Base-by-base conservation (phyloP, 1,139 yeast genomes). In the Dujonia santamariae region DNA sequence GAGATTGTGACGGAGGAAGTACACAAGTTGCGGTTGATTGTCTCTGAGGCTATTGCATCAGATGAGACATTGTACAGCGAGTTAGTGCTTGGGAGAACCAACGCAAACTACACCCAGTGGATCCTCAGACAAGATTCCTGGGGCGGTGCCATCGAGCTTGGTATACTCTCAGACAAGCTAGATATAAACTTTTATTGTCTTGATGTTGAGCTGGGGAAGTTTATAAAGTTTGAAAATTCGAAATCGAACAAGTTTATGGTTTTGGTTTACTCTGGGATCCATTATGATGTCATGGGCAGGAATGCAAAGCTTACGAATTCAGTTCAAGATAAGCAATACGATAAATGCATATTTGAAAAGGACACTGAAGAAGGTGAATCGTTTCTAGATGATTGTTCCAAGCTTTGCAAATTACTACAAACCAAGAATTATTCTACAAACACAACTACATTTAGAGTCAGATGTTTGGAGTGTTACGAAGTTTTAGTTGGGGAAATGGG, bases 141-240 rank as follows among this genome's bases (percentile, higher is more conserved):
- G 95, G 95, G 95, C 14, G 95, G 95, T 6, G 94, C 88, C 4
- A 84, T 85, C 29, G 95, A 85, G 52, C 59, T 85, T 37, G 78
- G 80, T 11, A 80, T 85, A 7, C 55, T 85, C 22, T 72, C 87
- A 1, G 64, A 69, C 21, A 66, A 72, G 48, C 66, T 82, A 34
- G 60, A 64, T 3, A 54, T 82, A 4, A 66, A 75, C 4, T 78
- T 85, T 26, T 65, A 72, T 38, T 80, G 87, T 19, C 56, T 84
- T 25, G 95, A 85, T 48, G 76, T 85, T 17, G 85, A 80, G 47
- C 80, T 79, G 46, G 76, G 78, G 3, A 65, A 77, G 28, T 56
- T 74, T 31, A 84, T 83, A 44, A 63, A 63, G 32, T 84, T 84
- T 38, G 64, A 59, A 37, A 53, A 53, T 32, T 13, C 26, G 4